Evolutionary conservation across 2,329 filamentous ascomycete species (phyloP).

Genomic region (Sporothrix pallida): DNA sequence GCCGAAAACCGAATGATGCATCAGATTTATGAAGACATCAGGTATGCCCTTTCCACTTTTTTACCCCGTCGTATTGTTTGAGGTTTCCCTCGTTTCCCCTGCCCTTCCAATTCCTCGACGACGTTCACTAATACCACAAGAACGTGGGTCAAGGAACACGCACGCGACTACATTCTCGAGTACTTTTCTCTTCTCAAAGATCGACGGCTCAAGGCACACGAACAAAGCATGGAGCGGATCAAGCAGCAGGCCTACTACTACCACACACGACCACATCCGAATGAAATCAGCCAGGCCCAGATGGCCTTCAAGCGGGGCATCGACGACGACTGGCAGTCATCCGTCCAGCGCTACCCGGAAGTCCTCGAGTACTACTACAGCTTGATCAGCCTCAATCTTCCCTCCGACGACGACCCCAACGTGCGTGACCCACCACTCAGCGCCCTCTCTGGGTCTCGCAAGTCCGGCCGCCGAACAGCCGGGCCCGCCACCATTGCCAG

Average conservation of each 20-base stretch:
- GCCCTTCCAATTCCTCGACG: not conserved
- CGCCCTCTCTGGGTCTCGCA: slow-evolving; percentile 57
- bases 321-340: slow-evolving; percentile 78
- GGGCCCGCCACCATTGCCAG: slow-evolving; percentile 40
- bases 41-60: slow-evolving; percentile 52
- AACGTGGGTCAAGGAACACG: slow-evolving; percentile 67
- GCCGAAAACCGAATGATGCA: slow-evolving; percentile 69
- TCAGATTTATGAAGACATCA: slow-evolving; percentile 66
- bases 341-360: slow-evolving; percentile 77
- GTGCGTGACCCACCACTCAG: slow-evolving; percentile 67
- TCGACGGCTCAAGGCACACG: slow-evolving; percentile 64
- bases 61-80: no score
- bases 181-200: slow-evolving; percentile 68
- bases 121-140: slow-evolving; percentile 46
- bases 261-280: slow-evolving; percentile 62
- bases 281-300: slow-evolving; percentile 68
- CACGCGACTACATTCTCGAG: slow-evolving; percentile 70
- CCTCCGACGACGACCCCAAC: slow-evolving; percentile 63
- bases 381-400: slow-evolving; percentile 69
- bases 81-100: not conserved
- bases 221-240: slow-evolving; percentile 61
- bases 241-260: slow-evolving; percentile 64
- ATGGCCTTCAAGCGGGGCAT: slow-evolving; percentile 72
- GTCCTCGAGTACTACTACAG: slow-evolving; percentile 82
- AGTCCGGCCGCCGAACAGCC: slow-evolving; percentile 51